A percentile compares a stretch with the other conserved stretches of the same genome.
phyloP scores from a whole-genome alignment of 1,284 basidiomycete genomes.

The Earliella scabrosa region DNA sequence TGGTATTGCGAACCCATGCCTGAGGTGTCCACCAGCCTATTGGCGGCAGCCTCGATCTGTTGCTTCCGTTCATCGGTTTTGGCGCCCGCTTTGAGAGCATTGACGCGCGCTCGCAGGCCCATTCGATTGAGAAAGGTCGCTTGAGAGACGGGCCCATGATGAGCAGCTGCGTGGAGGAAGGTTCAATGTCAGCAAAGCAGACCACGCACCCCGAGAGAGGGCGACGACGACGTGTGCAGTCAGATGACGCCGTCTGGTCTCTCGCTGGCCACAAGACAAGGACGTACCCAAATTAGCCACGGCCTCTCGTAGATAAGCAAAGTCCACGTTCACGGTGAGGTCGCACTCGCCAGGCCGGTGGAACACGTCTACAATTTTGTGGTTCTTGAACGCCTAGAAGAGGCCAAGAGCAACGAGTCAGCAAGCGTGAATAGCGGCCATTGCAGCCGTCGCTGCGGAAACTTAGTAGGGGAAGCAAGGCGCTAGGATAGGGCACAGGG shows the following conservation, averaged over 20 bases:
- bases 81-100: constrained; percentile 51
- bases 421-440: constrained; percentile 77
- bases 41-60: constrained; percentile 50
- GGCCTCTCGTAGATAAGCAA: constrained; percentile 85
- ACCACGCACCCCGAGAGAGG: not conserved
- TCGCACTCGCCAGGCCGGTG: constrained; percentile 87
- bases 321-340: constrained; percentile 96
- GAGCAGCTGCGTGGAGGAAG: constrained; percentile 36
- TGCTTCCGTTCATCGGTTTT: constrained; percentile 46
- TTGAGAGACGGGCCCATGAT: constrained; percentile 61
- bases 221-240: not conserved
- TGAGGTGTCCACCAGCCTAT: constrained; percentile 59
- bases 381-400: constrained; percentile 84
- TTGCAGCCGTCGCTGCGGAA: constrained; percentile 36
- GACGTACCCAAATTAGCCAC: constrained; percentile 64
- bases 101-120: constrained; percentile 59
- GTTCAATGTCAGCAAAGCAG: not conserved
- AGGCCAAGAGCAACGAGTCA: not conserved
- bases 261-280: not conserved
- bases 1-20: constrained; percentile 75
- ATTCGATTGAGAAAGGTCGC: constrained; percentile 60
- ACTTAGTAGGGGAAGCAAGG: not conserved
- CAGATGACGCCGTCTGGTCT: constrained; percentile 6
- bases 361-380: constrained; percentile 88
- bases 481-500: not conserved